Evolutionary conservation across 176 grass and related monocot species (phyloP).

Genomic region (Metroxylon sagu): DNA sequence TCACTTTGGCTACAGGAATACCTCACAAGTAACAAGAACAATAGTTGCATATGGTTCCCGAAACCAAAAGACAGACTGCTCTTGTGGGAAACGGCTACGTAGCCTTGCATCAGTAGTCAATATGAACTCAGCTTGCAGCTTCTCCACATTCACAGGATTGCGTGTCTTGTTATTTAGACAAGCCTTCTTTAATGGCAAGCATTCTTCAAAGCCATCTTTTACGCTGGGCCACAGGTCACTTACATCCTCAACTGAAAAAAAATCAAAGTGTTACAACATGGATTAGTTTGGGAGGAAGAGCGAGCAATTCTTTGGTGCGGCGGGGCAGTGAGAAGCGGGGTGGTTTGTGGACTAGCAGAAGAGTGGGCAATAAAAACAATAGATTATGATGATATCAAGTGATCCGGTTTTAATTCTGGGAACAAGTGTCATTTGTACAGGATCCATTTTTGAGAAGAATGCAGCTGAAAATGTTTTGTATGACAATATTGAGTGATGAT

Average conservation of each 20-base stretch:
- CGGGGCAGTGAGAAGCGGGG: too few relatives aligned
- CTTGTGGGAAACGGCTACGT: conserved; percentile 84
- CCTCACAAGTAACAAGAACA: conserved; percentile 91
- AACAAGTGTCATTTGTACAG: too few relatives aligned
- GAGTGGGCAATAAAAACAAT: too few relatives aligned
- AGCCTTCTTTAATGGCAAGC: conserved; percentile 82
- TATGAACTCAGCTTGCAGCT: conserved; percentile 82
- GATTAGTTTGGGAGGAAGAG: too few relatives aligned
- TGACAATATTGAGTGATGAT: too few relatives aligned
- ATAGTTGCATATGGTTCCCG: conserved; percentile 83
- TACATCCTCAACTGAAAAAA: conserved; percentile 81
- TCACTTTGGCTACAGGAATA: conserved; percentile 18
- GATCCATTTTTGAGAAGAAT: too few relatives aligned
- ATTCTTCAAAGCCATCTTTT: conserved; percentile 63
- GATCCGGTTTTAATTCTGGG: too few relatives aligned
- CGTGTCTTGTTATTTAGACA: conserved; percentile 88
- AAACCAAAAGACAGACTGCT: conserved; percentile 96
- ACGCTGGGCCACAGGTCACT: conserved; percentile 89
- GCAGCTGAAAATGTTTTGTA: too few relatives aligned
- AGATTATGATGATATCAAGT: too few relatives aligned
- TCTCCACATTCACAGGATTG: conserved; percentile 75
- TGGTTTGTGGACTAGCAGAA: too few relatives aligned
- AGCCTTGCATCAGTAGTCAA: conserved; percentile 90
- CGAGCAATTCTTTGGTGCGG: too few relatives aligned
- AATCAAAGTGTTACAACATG: not conserved